Evolutionary conservation across 352 stramenopile genomes (phyloP).

Genomic region (Pythium diclinum): DNA sequence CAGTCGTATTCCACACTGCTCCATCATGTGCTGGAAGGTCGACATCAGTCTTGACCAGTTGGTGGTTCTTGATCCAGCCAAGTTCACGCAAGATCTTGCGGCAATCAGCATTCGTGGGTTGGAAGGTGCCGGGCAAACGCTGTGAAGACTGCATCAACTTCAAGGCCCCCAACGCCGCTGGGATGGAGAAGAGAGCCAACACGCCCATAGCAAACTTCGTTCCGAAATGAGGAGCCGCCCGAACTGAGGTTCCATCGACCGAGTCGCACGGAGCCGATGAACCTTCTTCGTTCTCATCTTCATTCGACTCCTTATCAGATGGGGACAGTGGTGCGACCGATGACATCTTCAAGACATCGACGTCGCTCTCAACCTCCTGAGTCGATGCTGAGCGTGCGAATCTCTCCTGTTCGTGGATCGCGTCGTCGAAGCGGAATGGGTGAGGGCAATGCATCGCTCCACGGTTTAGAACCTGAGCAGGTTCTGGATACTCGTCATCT

Average conservation of each 20-base stretch:
- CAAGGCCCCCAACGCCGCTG: neutral
- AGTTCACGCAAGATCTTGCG: conserved; percentile 3
- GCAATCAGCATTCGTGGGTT: neutral
- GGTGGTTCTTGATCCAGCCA: neutral
- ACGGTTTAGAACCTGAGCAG: neutral
- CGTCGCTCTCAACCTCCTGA: neutral
- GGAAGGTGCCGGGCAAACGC: neutral
- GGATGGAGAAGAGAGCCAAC: neutral
- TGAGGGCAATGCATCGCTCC: neutral
- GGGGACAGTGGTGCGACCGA: neutral
- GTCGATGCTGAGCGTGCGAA: neutral
- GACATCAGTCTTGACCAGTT: neutral
- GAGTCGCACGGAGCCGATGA: neutral
- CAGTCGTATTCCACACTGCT: neutral
- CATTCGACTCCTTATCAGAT: neutral
- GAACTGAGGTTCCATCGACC: neutral
- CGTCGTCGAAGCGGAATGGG: neutral
- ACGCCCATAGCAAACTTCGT: neutral
- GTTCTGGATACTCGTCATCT: neutral
- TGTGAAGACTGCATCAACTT: neutral
- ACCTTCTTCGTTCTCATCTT: neutral
- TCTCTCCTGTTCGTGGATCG: neutral
- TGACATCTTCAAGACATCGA: neutral
- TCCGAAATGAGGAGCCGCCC: neutral
- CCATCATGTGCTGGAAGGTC: neutral